phyloP scores from a whole-genome alignment of 2,329 filamentous ascomycete species.

The Gnomoniopsis sp. region DNA sequence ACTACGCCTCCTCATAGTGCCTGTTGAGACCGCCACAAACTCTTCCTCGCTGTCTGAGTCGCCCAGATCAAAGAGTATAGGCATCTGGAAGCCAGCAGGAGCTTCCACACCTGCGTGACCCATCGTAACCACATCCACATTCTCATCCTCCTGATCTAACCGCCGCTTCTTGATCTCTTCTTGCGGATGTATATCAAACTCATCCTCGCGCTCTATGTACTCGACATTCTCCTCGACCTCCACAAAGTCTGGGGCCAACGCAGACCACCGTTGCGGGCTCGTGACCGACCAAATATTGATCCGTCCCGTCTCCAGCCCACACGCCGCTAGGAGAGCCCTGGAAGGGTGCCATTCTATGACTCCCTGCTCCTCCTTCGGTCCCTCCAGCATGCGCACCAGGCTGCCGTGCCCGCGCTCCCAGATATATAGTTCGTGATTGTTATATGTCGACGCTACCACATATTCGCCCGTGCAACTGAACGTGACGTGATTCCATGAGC shows the following conservation, averaged over 20 bases:
- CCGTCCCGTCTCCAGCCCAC: slow-evolving; percentile 85
- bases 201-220: slow-evolving; percentile 92
- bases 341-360: slow-evolving; percentile 97
- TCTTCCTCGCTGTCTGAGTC: slow-evolving; percentile 97
- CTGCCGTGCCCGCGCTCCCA: slow-evolving; percentile 95
- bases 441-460: slow-evolving; percentile 92
- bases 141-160: slow-evolving; percentile 88
- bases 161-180: slow-evolving; percentile 91
- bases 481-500: slow-evolving; percentile 96
- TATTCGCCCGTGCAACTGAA: slow-evolving; percentile 95
- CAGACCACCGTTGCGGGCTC: slow-evolving; percentile 95
- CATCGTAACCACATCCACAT: slow-evolving; percentile 82
- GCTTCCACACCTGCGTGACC: slow-evolving; percentile 62
- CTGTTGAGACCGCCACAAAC: slow-evolving; percentile 63
- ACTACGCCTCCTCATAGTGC: slow-evolving; percentile 85
- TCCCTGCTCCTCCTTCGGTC: slow-evolving; percentile 92
- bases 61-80: slow-evolving; percentile 86
- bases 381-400: slow-evolving; percentile 93
- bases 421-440: slow-evolving; percentile 98
- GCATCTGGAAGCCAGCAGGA: slow-evolving; percentile 73
- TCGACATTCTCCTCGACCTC: slow-evolving; percentile 98
- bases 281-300: slow-evolving; percentile 97
- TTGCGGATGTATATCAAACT: slow-evolving; percentile 95
- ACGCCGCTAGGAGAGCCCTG: slow-evolving; percentile 82
- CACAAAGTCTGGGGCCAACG: slow-evolving; percentile 91